A percentile compares a stretch with the other conserved stretches of the same genome.
These are phyloP conservation scores for Kalmanozyma brasiliensis DNA, from an alignment of 1,284 basidiomycete genomes.

Conservation along the genomic window DNA sequence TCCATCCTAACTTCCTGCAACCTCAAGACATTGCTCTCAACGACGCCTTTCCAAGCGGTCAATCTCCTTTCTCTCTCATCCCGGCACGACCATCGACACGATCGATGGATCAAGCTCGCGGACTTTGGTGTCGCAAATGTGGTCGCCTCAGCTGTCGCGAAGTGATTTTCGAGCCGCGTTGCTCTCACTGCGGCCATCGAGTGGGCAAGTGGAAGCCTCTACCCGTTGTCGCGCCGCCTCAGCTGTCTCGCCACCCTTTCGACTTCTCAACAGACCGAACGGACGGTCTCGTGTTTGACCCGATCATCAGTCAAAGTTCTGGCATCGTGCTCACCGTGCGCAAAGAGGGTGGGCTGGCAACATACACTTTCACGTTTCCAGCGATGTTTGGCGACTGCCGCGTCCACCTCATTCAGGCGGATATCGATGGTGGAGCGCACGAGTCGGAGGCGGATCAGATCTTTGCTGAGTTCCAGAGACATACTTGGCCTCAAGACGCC, in stretches of 20 bases:
- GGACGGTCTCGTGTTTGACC: conserved; percentile 7
- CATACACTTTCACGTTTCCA: conserved; percentile 27
- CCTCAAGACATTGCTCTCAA: conserved; percentile 14
- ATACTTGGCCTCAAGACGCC: no score
- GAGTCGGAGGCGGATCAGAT: conserved; percentile 28
- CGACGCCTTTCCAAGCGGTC: conserved; percentile 12
- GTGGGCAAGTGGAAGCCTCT: conserved; percentile 23
- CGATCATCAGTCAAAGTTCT: conserved; percentile 18
- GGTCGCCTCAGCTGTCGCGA: conserved; percentile 45
- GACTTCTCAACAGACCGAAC: conserved; percentile 6
- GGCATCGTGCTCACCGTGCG: conserved; percentile 12
- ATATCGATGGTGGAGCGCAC: conserved; percentile 8
- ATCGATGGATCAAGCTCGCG: conserved; percentile 31
- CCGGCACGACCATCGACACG: conserved; percentile 4
- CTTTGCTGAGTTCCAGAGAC: conserved; percentile 24
- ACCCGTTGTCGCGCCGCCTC: conserved; percentile 14
- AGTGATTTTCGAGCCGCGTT: conserved; percentile 23
- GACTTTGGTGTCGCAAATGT: conserved; percentile 37
- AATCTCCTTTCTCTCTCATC: conserved; percentile 27
- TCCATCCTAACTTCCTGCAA: conserved; percentile 11
- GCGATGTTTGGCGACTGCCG: conserved; percentile 29
- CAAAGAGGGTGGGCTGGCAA: conserved; percentile 10
- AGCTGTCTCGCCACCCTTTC: background rate
- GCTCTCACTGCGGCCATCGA: conserved; percentile 22
- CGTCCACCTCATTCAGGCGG: conserved; percentile 43